Base-by-base conservation (phyloP, 768 basidiomycete genomes). In the Suillus ampliporus region DNA sequence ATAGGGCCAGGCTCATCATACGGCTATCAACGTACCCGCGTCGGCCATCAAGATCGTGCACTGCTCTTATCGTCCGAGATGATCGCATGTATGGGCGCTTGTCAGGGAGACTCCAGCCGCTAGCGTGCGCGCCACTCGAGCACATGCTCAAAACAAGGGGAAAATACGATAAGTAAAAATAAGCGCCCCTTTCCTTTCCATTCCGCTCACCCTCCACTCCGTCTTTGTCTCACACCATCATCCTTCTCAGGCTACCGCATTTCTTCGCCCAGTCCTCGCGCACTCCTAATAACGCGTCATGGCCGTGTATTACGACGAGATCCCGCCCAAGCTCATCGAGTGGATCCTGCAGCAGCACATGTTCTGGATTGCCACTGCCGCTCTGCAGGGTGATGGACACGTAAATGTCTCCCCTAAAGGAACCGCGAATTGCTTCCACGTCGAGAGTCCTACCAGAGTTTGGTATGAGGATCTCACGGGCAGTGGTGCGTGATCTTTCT, bases 401-500 rank as follows among this genome's bases (percentile, higher is more conserved):
- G 80, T 92, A 51, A 91, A 91, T 66, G 71, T 91, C 28, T 89
- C 87, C 0, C 88, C 89, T 0, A 91, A 91, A 67, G 87, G 86
- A 50, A 76, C 82, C 31, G 74, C 81, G 63, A 84, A 84, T 9
- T 84, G 83, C 4, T 89, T 92, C 68, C 88, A 88, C 67, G 70
- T 90, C 64, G 77, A 82, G 17, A 77, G 84, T 61, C 72, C 80
- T 21, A 83, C 78, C 46, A 76, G 73, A 51, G 86, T 88, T 2
- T 91, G 89, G 90, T 91, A 91, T 65, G 88, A 91, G 68, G 89
- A 91, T 70, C 78, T 89, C 50, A 86, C 85, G 21, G 90, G 90
- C 10, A 86, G 87, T 64, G 89, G 89, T 88, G 63, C 46, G 80
- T 77, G 21, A n/a, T 31, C 14, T 15, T 57, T 40, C 31, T 35